Evolutionary conservation across 192 early-diverging fungal genomes (phyloP), one percentile per base, ranked within the genome.

Genomic region (Coemansia sp.): DNA sequence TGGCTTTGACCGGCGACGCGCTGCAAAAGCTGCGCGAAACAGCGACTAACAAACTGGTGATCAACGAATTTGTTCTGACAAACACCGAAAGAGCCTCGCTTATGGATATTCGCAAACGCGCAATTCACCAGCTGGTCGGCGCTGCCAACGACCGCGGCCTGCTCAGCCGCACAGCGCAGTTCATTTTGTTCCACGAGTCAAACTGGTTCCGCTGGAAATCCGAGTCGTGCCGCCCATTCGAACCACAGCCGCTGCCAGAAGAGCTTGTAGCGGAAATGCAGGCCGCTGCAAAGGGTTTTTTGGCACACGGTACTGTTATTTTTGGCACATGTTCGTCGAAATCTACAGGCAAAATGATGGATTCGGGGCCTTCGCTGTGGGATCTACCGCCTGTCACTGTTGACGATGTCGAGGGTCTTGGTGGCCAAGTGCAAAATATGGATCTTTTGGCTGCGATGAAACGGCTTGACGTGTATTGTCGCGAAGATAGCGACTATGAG

Each of bases 181-280:
- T 85, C 28, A 80, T 95, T 2, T 67, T 97, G 12, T 83, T 80
- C 28, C 89, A 92, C 66, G 95, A 97, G 51, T 66, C 82, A 17
- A 84, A 85, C 60, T 95, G 94, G 95, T 86, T 91, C 18, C 83
- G 86, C 68, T 96, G 94, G 94, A 96, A 96, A 66, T 81, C 88
- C 51, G 88, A 87, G 57, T 88, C 85, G 8, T 96, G 95, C 76
- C 83, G 84, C 48, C 68, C 87, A 7, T 94, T 94, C 76, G 93
- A 95, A 66, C 73, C 69, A 22, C 61, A 73, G 12, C 62, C 84
- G 9, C 56, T 83, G 4, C 66, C 86, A 2, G 71, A 73, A 3
- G 79, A 76, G 32, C 66, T 87, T 11, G 69, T 86, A 4, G 71
- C 68, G 18, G 81, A 78, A 61, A 71, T 78, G 69, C 72, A 68